These are phyloP conservation scores for Suillus ampliporus DNA, from an alignment of 768 basidiomycete species.

Conservation along the genomic window DNA sequence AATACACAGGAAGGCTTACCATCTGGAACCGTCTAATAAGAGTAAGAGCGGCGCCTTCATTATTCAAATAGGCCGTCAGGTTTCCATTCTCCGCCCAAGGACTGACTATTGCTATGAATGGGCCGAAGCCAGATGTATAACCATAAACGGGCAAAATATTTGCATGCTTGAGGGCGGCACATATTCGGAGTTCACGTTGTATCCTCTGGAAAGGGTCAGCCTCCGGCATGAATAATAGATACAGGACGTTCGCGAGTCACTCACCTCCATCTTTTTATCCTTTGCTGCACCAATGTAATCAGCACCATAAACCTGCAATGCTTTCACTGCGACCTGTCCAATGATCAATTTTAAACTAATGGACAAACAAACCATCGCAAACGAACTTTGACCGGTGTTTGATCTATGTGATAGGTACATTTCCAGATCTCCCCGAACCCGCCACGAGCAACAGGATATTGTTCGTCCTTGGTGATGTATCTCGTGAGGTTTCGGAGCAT, in stretches of 20 bases:
- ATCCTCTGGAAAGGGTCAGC: slow-evolving; percentile 17
- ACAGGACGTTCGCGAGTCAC: no score
- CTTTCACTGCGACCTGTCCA: slow-evolving; percentile 7
- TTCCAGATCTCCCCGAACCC: slow-evolving; percentile 11
- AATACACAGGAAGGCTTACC: slow-evolving; percentile 13
- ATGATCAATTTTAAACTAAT: neutral
- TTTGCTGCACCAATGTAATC: neutral
- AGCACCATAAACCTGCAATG: neutral
- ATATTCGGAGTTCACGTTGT: slow-evolving; percentile 26
- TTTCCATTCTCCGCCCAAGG: slow-evolving; percentile 24
- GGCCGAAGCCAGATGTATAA: slow-evolving; percentile 24
- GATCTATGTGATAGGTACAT: neutral
- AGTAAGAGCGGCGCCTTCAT: neutral
- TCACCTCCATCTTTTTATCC: slow-evolving; percentile 9
- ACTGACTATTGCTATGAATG: slow-evolving; percentile 26
- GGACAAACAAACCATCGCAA: neutral
- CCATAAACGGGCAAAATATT: slow-evolving; percentile 28
- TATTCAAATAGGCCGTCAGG: slow-evolving; percentile 19
- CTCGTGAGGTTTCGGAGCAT: slow-evolving; percentile 3
- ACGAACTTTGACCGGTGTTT: neutral
- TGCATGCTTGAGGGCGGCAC: slow-evolving; percentile 20
- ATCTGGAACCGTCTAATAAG: slow-evolving; percentile 20
- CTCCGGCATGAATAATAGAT: neutral
- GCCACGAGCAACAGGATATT: slow-evolving; percentile 2
- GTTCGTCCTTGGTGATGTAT: slow-evolving; percentile 2